A percentile compares a stretch with the other conserved stretches of the same genome.
Conservation (phyloP, 441 rosid species). For the Cnidoscolus chayamansa region DNA sequence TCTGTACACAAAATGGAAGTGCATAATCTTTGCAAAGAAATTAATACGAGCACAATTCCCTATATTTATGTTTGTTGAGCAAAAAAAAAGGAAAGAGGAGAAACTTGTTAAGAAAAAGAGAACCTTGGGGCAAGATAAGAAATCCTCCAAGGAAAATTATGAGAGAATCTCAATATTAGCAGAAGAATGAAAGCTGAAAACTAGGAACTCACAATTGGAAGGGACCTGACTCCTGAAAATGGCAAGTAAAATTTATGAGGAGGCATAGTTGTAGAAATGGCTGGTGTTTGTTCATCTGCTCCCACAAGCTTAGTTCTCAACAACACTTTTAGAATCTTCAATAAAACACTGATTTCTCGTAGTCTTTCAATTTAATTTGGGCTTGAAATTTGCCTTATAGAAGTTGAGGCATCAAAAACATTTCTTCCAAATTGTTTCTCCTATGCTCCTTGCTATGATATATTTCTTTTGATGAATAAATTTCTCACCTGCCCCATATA, state of each 20-base stretch:
- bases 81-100: background rate
- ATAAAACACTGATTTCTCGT: background rate
- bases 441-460: background rate
- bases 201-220: background rate
- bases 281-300: background rate
- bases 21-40: background rate
- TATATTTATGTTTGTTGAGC: background rate
- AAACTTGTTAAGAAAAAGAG: background rate
- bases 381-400: background rate
- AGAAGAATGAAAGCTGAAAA: background rate
- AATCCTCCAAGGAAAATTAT: background rate
- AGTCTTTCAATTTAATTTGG: background rate
- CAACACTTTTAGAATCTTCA: no score
- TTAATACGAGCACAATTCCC: background rate
- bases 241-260: no score
- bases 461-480: background rate
- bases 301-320: background rate
- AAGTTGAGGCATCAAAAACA: background rate
- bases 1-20: background rate
- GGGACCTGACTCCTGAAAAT: no score
- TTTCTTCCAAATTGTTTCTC: background rate
- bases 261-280: background rate
- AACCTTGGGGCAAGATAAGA: background rate
- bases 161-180: background rate
- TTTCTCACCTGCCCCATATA: background rate